A percentile compares a stretch with the other conserved stretches of the same genome.
These are phyloP conservation scores for Corinectria fuckeliana DNA, from an alignment of 2,329 filamentous ascomycete genomes.

Conservation along the genomic window DNA sequence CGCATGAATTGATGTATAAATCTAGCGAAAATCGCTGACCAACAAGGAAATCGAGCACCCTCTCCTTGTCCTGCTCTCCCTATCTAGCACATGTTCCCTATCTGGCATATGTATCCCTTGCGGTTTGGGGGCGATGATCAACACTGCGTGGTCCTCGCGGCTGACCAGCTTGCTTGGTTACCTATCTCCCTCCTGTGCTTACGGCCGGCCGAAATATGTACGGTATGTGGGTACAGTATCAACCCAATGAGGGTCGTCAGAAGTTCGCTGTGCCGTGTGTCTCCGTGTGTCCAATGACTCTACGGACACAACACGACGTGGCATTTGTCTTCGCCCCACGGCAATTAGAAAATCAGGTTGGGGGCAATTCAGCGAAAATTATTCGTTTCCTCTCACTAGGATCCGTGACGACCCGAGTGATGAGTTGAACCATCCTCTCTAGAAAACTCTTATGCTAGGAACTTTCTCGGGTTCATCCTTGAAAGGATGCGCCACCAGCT, in stretches of 20 bases:
- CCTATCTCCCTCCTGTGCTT: background rate
- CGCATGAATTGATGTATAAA: background rate
- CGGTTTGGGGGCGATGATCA: conserved; percentile 1
- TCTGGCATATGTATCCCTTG: background rate
- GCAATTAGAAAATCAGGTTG: background rate
- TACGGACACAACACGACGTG: conserved; percentile 15
- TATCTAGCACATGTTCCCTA: background rate
- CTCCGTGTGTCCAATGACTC: conserved; percentile 13
- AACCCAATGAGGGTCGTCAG: conserved; percentile 15
- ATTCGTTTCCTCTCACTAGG: background rate
- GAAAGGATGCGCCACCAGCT: conserved; percentile 14
- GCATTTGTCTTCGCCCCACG: conserved; percentile 7
- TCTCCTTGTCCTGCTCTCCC: background rate
- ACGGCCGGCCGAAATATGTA: background rate
- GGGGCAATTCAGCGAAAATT: background rate
- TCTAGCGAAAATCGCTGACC: background rate
- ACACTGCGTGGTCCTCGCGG: background rate
- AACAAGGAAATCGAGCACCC: background rate
- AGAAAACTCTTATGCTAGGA: background rate
- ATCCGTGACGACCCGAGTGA: background rate
- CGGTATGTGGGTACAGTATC: conserved; percentile 13
- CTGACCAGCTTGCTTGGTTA: background rate
- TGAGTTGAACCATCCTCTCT: conserved; percentile 6
- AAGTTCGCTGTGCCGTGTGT: conserved; percentile 14
- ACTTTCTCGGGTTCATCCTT: conserved; percentile 8